Conservation (phyloP, 75 land plant genomes). For the Picea sitchensis region DNA sequence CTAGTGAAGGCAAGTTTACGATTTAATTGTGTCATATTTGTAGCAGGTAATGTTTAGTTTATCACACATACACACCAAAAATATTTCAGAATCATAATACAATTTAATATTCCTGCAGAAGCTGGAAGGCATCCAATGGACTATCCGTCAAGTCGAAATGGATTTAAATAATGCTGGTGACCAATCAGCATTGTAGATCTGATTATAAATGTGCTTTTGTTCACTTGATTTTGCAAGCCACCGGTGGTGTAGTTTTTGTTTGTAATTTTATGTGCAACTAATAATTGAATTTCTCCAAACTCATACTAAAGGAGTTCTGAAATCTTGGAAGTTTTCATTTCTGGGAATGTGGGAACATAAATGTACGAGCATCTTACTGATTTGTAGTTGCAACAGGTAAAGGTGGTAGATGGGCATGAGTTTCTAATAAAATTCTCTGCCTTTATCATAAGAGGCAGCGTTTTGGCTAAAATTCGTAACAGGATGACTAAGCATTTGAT, state of each 20-base stretch:
- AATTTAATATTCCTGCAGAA: constrained; percentile 47
- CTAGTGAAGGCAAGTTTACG: constrained; percentile 59
- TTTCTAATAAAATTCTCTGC: background rate
- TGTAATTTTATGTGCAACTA: background rate
- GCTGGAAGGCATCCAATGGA: constrained; percentile 95
- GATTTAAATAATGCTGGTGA: constrained; percentile 79
- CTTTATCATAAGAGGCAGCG: background rate
- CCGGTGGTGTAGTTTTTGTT: background rate
- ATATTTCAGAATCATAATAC: background rate
- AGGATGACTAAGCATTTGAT: background rate
- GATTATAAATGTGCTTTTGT: background rate
- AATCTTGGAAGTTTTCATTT: background rate
- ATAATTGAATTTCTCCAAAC: background rate
- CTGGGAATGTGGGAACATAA: background rate
- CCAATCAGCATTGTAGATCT: constrained; percentile 33
- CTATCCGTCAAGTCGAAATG: constrained; percentile 96
- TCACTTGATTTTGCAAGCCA: background rate
- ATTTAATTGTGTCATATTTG: background rate
- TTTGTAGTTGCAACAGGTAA: background rate
- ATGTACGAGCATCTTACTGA: background rate
- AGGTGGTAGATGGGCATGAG: background rate
- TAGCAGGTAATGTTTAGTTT: background rate
- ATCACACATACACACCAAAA: too few species aligned
- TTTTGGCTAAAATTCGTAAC: background rate
- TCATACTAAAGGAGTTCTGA: background rate